Evolutionary conservation across 305 asterid species (phyloP).

Genomic region (Fraxinus platypoda): DNA sequence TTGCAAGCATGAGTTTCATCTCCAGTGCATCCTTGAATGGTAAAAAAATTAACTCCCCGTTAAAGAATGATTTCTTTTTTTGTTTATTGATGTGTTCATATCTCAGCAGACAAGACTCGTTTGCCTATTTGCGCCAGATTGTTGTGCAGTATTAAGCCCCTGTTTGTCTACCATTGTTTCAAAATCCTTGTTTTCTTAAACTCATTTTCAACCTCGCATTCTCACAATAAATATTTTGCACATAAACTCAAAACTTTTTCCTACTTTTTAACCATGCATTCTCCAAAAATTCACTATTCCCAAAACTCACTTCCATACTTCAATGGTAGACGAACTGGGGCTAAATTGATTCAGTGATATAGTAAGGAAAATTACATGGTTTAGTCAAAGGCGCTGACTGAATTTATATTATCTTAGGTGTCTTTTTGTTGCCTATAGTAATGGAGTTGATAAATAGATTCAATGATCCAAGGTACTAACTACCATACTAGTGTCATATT

Average conservation of each 20-base stretch:
- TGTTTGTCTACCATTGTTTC: too few species aligned
- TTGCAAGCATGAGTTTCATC: constrained; percentile 92
- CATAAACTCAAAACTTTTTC: too few species aligned
- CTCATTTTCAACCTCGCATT: too few species aligned
- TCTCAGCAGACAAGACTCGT: neutral
- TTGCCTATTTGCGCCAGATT: neutral
- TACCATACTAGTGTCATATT: neutral
- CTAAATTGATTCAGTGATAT: neutral
- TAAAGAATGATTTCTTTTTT: neutral
- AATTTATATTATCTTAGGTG: neutral
- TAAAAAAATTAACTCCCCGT: constrained; percentile 20
- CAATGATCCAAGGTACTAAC: neutral
- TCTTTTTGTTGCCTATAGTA: neutral
- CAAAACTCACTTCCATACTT: too few species aligned
- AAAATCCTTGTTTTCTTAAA: too few species aligned
- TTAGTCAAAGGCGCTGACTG: neutral
- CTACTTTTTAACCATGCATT: too few species aligned
- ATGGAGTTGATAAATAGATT: neutral
- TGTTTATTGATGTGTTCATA: neutral
- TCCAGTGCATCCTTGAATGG: constrained; percentile 89
- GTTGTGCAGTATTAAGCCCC: too few species aligned
- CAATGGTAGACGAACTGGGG: too few species aligned
- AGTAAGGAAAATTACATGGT: neutral
- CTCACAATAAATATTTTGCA: too few species aligned
- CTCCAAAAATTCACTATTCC: too few species aligned